phyloP scores from a whole-genome alignment of 768 basidiomycete species.

The Agaricus bisporus region DNA sequence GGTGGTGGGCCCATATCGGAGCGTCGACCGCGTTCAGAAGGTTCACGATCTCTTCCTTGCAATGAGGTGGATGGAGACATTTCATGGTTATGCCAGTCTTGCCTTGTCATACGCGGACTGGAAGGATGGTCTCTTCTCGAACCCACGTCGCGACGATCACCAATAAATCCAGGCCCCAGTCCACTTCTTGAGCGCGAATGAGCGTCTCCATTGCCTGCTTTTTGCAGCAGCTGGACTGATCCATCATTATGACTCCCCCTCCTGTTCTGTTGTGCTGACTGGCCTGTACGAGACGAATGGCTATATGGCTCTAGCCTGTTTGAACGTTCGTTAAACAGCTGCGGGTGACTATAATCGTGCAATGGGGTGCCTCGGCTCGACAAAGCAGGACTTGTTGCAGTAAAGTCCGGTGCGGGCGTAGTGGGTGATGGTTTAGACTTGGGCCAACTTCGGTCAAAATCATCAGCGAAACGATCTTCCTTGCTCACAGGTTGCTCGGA shows the following conservation, averaged over 20 bases:
- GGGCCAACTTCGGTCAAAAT: conserved; percentile 97
- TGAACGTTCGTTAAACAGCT: conserved; percentile 93
- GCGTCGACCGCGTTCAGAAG: conserved; percentile 30
- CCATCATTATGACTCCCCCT: conserved; percentile 40
- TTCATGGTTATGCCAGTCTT: conserved; percentile 17
- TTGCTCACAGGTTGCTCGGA: conserved; percentile 55
- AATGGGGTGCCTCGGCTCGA: conserved; percentile 20
- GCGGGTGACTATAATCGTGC: conserved; percentile 5
- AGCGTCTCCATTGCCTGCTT: conserved; percentile 25
- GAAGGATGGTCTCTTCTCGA: conserved; percentile 20
- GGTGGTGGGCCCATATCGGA: conserved; percentile 50
- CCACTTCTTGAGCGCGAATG: conserved; percentile 16
- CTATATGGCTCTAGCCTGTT: conserved; percentile 85
- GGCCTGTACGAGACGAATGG: conserved; percentile 36
- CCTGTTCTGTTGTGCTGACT: conserved; percentile 35
- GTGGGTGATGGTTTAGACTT: conserved; percentile 51
- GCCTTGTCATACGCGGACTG: conserved; percentile 29
- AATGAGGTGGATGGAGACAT: conserved; percentile 16
- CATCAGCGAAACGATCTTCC: conserved; percentile 86
- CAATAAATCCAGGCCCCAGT: conserved; percentile 16
- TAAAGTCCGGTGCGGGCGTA: conserved; percentile 33
- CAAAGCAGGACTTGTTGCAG: conserved; percentile 16
- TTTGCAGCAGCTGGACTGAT: conserved; percentile 20
- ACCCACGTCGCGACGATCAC: conserved; percentile 26
- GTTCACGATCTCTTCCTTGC: conserved; percentile 25